Evolutionary conservation across 1,284 basidiomycete species (phyloP).

Genomic region (Irpex lacteus): DNA sequence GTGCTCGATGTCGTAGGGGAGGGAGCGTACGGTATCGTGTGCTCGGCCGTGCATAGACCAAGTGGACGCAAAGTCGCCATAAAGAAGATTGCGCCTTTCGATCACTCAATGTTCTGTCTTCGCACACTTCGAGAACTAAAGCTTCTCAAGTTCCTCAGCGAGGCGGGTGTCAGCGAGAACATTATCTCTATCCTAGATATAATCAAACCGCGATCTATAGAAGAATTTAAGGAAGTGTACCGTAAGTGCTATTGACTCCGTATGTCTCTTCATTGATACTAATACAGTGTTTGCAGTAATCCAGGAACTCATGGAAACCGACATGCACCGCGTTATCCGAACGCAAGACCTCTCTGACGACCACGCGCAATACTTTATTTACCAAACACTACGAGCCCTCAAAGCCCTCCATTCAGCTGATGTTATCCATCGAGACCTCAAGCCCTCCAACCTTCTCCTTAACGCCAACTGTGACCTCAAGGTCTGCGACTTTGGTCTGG

Average conservation of each 20-base stretch:
- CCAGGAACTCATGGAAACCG: conserved; percentile 75
- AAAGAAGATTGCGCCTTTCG: conserved; percentile 84
- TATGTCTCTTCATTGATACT: neutral
- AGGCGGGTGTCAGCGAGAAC: conserved; percentile 91
- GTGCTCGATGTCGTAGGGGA: conserved; percentile 90
- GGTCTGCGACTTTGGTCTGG: conserved; percentile 89
- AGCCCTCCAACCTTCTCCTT: conserved; percentile 92
- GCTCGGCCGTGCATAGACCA: conserved; percentile 80
- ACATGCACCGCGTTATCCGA: conserved; percentile 71
- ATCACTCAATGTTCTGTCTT: conserved; percentile 86
- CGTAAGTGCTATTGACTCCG: conserved; percentile 42
- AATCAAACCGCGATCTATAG: conserved; percentile 85
- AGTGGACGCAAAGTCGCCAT: conserved; percentile 68
- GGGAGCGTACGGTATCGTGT: conserved; percentile 87
- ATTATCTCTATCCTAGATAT: conserved; percentile 97
- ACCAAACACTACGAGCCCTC: conserved; percentile 88
- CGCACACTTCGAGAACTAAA: conserved; percentile 87
- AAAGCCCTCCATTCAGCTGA: conserved; percentile 94
- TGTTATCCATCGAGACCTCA: conserved; percentile 94
- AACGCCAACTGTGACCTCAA: conserved; percentile 97
- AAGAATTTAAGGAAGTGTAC: conserved; percentile 93
- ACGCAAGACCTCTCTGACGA: conserved; percentile 84
- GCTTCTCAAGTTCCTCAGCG: conserved; percentile 88
- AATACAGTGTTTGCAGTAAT: conserved; percentile 46
- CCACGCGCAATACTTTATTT: conserved; percentile 78